Evolutionary conservation across 176 grass and related monocot species (phyloP).

Genomic region (Urochloa ruziziensis): DNA sequence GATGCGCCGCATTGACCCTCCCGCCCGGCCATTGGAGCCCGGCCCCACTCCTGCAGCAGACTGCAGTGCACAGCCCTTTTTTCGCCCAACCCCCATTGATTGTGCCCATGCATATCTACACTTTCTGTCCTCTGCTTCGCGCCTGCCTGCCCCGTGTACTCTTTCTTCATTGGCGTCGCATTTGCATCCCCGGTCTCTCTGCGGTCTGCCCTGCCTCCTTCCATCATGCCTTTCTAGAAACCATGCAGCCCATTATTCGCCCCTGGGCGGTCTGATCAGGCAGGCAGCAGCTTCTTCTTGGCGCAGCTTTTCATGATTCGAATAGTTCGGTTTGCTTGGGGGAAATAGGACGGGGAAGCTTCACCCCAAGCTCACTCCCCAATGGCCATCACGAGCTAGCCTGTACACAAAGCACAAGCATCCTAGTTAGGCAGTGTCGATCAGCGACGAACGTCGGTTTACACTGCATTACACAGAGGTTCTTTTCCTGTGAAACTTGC

Average conservation of each 20-base stretch:
- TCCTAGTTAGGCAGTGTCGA: no score
- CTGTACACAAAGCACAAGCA: no score
- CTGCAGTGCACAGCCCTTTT: not conserved
- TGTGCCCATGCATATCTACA: conserved; percentile 26
- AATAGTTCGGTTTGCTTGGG: not conserved
- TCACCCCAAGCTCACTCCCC: not conserved
- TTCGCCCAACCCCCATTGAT: not conserved
- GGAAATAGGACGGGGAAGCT: not conserved
- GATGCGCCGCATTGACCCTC: conserved; percentile 43
- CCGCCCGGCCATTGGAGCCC: not conserved
- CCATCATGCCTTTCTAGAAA: conserved; percentile 67
- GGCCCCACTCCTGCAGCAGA: not conserved
- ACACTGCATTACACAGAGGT: no score
- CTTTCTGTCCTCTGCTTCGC: conserved; percentile 21
- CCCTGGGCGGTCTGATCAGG: not conserved
- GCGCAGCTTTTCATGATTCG: not conserved
- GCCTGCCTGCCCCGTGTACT: not conserved
- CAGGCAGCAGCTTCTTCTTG: not conserved
- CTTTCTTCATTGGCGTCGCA: not conserved
- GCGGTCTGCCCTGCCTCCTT: not conserved
- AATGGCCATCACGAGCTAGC: no score
- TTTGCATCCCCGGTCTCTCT: not conserved
- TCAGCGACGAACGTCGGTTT: no score
- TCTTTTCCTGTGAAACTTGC: not conserved
- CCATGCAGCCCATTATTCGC: conserved; percentile 26